Conservation (phyloP, 106 monocot species). For the Phalaenopsis aphrodite region DNA sequence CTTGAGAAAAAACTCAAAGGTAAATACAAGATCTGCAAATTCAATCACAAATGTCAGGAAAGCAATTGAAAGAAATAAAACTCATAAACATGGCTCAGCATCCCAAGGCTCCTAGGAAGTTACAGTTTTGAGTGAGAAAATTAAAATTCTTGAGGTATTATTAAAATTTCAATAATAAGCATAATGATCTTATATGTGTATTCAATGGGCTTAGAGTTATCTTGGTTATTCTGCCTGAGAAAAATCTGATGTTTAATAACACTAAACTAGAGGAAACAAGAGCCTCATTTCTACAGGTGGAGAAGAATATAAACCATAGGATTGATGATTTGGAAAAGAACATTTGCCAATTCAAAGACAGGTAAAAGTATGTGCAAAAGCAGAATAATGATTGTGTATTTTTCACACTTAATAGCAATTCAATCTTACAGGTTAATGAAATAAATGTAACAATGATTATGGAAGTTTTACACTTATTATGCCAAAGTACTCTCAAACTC, state of each 20-base stretch:
- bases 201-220: background rate
- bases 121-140: conserved; percentile 11
- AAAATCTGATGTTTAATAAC: conserved; percentile 14
- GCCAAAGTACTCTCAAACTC: no score
- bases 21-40: conserved; percentile 1
- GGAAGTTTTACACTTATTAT: no score
- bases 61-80: conserved; percentile 19
- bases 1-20: conserved; percentile 32
- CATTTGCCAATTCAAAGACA: background rate
- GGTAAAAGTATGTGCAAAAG: background rate
- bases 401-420: background rate
- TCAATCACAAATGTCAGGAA: conserved; percentile 12
- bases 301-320: conserved; percentile 11
- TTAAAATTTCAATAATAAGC: background rate
- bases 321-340: conserved; percentile 14
- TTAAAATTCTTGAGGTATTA: conserved; percentile 21
- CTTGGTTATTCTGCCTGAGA: conserved; percentile 2
- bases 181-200: background rate
- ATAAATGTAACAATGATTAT: no score
- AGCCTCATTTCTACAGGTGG: conserved; percentile 5
- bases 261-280: conserved; percentile 7
- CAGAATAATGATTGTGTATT: background rate
- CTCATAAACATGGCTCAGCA: conserved; percentile 2
- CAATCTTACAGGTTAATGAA: no score
- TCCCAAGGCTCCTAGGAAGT: conserved; percentile 15